Base-by-base conservation (phyloP, 129 eudicot species). In the Tagetes erecta region DNA sequence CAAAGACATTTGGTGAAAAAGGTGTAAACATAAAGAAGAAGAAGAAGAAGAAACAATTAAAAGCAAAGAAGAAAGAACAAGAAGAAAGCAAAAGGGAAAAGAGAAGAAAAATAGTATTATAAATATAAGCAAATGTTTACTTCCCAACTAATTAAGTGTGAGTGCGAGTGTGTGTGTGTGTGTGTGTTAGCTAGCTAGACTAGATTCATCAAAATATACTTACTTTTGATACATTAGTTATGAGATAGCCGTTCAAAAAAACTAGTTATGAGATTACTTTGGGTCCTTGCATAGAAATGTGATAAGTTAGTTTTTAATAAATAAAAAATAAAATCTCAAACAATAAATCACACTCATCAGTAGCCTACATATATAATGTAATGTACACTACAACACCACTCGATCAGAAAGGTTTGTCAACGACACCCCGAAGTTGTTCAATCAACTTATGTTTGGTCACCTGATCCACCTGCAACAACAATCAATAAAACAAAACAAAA, bases 391-490 rank as follows among this genome's bases (percentile, higher is more conserved):
- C 51, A 45, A 45, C 12, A 3, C n/a, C 11, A 3, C 51, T 42
- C 6, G 30, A 14, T 27, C 35, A 55, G 20, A 59, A 78, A 81
- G 70, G 75, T 78, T 86, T 65, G 20, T 11, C 20, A 20, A 92
- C 76, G 67, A 87, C 90, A 49, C 45, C 75, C 46, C 81, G 80
- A 13, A 92, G 87, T 79, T 89, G 81, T 36, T 86, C 88, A 10
- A 86, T 74, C 40, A 92, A 77, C 67, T 84, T 72, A 49, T 70
- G 82, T 76, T 86, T 83, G 3, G 71, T 63, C 42, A 81, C 81
- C n/a, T 83, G 88, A 68, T 92, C 90, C 87, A 89, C 76, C 98
- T 92, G 86, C 87, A 87, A 52, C 60, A 53, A 53, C 8, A 46
- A 56, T 55, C 34, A 55, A 67, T 67, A 42, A 6, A 13, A 31